These are phyloP conservation scores for Collybia mongolica DNA, from an alignment of 768 basidiomycete genomes.

Conservation along the genomic window DNA sequence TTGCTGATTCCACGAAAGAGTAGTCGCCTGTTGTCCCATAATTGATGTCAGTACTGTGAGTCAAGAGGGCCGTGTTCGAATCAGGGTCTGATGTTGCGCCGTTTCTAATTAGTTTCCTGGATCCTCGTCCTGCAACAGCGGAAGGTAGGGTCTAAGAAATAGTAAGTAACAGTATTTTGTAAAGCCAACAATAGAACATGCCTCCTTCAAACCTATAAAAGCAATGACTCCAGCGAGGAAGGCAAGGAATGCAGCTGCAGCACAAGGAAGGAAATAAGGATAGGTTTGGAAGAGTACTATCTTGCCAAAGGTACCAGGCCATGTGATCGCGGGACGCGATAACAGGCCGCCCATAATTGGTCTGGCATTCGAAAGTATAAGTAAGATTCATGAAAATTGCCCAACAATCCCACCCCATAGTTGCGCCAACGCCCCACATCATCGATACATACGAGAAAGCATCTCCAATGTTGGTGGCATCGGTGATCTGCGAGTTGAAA, in stretches of 20 bases:
- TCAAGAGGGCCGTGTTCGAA: conserved; percentile 14
- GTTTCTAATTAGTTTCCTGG: conserved; percentile 3
- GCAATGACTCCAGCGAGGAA: conserved; percentile 16
- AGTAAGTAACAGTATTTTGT: neutral
- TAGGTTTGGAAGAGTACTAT: conserved; percentile 26
- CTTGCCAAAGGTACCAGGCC: conserved; percentile 25
- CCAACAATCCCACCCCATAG: conserved; percentile 19
- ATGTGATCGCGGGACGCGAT: conserved; percentile 27
- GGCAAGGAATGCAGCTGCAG: conserved; percentile 15
- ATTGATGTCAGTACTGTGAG: neutral
- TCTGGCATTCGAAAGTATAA: conserved; percentile 6
- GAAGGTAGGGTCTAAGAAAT: conserved; percentile 30
- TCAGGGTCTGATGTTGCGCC: conserved; percentile 4
- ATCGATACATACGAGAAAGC: conserved; percentile 26
- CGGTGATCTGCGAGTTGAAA: conserved; percentile 19
- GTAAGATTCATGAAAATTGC: neutral
- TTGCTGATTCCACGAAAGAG: conserved; percentile 4
- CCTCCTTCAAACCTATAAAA: conserved; percentile 26
- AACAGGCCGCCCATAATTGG: conserved; percentile 28
- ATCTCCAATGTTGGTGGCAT: conserved; percentile 24
- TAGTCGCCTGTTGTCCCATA: conserved; percentile 11
- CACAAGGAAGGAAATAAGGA: conserved; percentile 34
- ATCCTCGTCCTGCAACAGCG: conserved; percentile 13
- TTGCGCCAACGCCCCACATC: conserved; percentile 23
- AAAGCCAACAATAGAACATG: neutral